Evolutionary conservation across 176 grass and related monocot species (phyloP).

Genomic region (Luzula sylvatica): DNA sequence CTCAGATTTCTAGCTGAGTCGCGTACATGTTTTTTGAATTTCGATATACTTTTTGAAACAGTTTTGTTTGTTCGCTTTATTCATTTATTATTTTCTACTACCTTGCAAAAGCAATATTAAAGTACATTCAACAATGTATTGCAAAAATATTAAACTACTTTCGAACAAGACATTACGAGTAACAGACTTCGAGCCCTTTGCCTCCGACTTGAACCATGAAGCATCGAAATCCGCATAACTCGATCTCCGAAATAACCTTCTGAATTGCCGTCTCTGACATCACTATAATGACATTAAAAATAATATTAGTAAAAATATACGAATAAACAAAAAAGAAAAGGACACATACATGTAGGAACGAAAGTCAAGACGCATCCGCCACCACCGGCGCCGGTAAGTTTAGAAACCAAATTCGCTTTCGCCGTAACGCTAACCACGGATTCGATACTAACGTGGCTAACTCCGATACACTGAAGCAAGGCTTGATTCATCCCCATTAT

Average conservation of each 20-base stretch:
- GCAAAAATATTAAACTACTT: not conserved
- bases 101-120: not conserved
- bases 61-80: too few relatives aligned
- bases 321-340: slow-evolving; percentile 31
- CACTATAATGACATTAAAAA: slow-evolving; percentile 53
- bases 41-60: too few relatives aligned
- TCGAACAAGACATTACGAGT: slow-evolving; percentile 8
- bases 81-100: not conserved
- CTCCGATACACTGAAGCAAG: slow-evolving; percentile 89
- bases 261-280: slow-evolving; percentile 30
- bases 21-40: too few relatives aligned
- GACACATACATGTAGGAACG: slow-evolving; percentile 77
- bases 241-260: slow-evolving; percentile 52
- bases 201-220: slow-evolving; percentile 79
- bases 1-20: slow-evolving; percentile 38
- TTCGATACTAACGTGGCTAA: slow-evolving; percentile 72
- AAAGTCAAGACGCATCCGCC: slow-evolving; percentile 92
- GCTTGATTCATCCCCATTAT: slow-evolving; percentile 97
- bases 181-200: slow-evolving; percentile 47
- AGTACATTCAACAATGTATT: not conserved
- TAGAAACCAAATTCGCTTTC: slow-evolving; percentile 68
- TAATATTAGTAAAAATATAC: not conserved
- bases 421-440: slow-evolving; percentile 48
- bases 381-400: slow-evolving; percentile 90
- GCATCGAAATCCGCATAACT: slow-evolving; percentile 50